Conservation (phyloP, 2,329 filamentous ascomycete genomes). For the Tympanopsis confertula region DNA sequence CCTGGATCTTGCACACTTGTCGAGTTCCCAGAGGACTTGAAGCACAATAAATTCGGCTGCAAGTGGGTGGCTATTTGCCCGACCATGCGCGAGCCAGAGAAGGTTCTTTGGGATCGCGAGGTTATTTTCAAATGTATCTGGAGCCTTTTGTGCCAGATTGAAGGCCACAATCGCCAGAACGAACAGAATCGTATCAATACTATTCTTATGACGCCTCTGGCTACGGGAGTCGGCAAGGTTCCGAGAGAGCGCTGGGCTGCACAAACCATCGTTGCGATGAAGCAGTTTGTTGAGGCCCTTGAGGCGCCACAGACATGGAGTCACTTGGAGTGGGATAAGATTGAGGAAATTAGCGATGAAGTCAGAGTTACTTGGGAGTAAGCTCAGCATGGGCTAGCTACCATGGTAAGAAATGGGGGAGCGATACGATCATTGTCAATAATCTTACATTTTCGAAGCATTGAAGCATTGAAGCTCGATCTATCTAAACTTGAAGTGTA, state of each 20-base stretch:
- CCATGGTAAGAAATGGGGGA: too few species aligned
- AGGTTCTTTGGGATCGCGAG: constrained; percentile 35
- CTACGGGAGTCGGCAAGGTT: constrained; percentile 32
- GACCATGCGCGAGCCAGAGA: constrained; percentile 34
- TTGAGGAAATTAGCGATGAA: constrained; percentile 11
- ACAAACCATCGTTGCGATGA: constrained; percentile 36
- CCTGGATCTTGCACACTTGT: constrained; percentile 37
- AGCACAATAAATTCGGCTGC: constrained; percentile 26
- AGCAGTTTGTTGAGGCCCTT: constrained; percentile 34
- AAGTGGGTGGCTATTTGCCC: constrained; percentile 35
- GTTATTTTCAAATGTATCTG: constrained; percentile 41
- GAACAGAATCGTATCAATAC: constrained; percentile 19
- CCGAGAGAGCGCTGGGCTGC: constrained; percentile 33
- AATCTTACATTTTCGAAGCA: too few species aligned
- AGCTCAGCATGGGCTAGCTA: background rate
- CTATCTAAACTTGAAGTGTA: too few species aligned
- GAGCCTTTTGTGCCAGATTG: constrained; percentile 34
- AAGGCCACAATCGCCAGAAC: constrained; percentile 27
- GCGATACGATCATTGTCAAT: too few species aligned
- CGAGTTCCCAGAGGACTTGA: constrained; percentile 24
- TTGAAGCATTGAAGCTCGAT: too few species aligned
- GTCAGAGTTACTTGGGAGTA: constrained; percentile 13
- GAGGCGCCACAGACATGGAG: constrained; percentile 29
- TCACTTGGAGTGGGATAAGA: constrained; percentile 20
- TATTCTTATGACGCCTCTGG: constrained; percentile 38